Base-by-base conservation (phyloP, 2,329 filamentous ascomycete genomes). In the Diaporthe vexans region DNA sequence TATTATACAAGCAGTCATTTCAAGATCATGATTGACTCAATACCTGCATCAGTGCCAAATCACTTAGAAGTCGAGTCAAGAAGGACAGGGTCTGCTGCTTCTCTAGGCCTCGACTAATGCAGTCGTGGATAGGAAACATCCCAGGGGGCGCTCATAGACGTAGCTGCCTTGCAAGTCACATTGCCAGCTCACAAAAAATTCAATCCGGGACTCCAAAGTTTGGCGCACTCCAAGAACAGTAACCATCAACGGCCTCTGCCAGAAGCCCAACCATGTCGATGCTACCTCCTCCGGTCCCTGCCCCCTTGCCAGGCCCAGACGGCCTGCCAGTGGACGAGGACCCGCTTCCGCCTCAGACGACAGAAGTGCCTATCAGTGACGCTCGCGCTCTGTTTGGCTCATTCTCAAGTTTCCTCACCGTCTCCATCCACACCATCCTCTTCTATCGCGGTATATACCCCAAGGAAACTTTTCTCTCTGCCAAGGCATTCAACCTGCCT, bases 381-480 rank as follows among this genome's bases (percentile, higher is more conserved):
- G 91, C 85, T 80, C 88, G 81, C 82, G 86, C 81, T 70, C 90
- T 95, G 77, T 88, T 95, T 77, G 84, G 87, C 73, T 90, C 92
- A 69, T 95, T 97, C 84, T 90, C 90, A 76, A 90, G 92, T 80
- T 98, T 98, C 85, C 90, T 98, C 73, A 94, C 92, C 75, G 91
- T 96, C 76, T 90, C 94, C 79, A 91, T 96, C 77, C 95, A 98
- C 87, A 94, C 94, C 74, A 92, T 98, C 79, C 91, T 98, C 78
- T 96, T 92, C 86, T 91, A 97, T 80, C 94, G 95, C 78, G 84
- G 84, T 75, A 91, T 98, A 80, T 98, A 98, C 83, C 95, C 95
- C 0, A 83, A 85, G 65, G 84, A 90, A 37, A 94, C 94, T 48
- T 98, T 98, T 84, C 89, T 96, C 74, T 91, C 93, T 56, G 90